A percentile compares a stretch with the other conserved stretches of the same genome.
Conservation (phyloP, 441 rosid species). For the Manihot esculenta region DNA sequence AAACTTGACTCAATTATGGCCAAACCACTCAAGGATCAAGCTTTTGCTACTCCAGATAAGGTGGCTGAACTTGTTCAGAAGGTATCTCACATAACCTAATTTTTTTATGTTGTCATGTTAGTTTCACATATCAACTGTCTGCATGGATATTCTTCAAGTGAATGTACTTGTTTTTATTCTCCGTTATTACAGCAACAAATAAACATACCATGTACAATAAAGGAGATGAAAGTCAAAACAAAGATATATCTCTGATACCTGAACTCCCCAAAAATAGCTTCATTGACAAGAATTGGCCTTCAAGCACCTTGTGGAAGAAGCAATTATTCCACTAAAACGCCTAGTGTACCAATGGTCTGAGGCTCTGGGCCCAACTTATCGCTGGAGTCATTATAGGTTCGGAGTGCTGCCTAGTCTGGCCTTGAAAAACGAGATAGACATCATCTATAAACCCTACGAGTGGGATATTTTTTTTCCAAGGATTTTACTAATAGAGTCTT, state of each 20-base stretch:
- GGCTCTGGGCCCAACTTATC: background rate
- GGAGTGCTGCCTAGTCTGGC: background rate
- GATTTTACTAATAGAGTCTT: background rate
- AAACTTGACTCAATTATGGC: conserved; percentile 69
- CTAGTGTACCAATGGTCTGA: background rate
- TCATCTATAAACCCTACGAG: background rate
- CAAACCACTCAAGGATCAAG: conserved; percentile 92
- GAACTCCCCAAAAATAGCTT: background rate
- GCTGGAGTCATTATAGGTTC: background rate
- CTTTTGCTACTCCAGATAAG: conserved; percentile 92
- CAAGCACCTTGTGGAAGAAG: background rate
- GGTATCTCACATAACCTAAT: conserved; percentile 39
- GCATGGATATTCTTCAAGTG: background rate
- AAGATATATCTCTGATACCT: background rate
- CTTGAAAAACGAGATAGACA: background rate
- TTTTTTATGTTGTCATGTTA: background rate
- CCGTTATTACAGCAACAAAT: too few species aligned
- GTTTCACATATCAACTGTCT: background rate
- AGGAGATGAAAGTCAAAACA: background rate
- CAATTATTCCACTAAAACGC: too few species aligned
- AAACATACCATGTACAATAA: too few species aligned
- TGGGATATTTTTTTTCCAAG: background rate
- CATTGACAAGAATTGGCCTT: background rate
- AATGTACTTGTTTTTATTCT: background rate
- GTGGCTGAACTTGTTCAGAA: conserved; percentile 94